Base-by-base conservation (phyloP, 139 green algal genomes). In the Micromonas commoda region DNA sequence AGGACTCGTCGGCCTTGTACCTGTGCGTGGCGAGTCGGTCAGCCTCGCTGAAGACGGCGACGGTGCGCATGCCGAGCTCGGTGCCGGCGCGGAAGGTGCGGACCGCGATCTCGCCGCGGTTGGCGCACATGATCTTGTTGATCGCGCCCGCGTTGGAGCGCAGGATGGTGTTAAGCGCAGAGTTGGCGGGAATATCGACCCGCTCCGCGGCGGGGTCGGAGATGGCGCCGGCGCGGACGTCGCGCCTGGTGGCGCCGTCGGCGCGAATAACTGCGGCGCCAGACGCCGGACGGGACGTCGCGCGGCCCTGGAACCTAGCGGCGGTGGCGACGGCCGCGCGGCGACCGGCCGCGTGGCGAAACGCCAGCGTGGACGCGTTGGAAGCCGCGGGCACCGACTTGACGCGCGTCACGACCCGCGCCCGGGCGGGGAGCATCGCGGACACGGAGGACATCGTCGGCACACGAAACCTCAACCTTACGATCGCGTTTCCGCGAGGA, bases 21-120 rank as follows among this genome's bases (percentile, higher is more conserved):
- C 93, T 86, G 84, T 98, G 94, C 0, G 90, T 90, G 77, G 91
- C 82, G 53, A 96, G 72, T 2, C 91, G 82, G 86, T 98, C 94
- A 13, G 88, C 90, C 29, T 84, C 82, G 29, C 77, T 89, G 89
- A 97, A 97, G 21, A 98, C 86, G 31, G 94, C 94, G 20, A 98
- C 90, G 67, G 89, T 91, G 1, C 82, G 77, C 2, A 94, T 81
- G 33, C 94, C 94, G 31, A 98, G 83, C 74, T 98, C 94, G 13
- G 89, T 90, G 35, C 89, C 91, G 4, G 94, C 95, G 0, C 94
- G 86, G 83, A 97, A 96, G 20, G 97, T 86, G 54, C 94, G 90
- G n/a, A 98, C 90, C 13, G 94, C 94, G 63, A 99, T 99, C 81
- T 99, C 94, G 20, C 94, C 94, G 31, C 94, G 81, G 81, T 99